phyloP scores from a whole-genome alignment of 495 filamentous ascomycete genomes.

The Staphylotrichum longicolle region DNA sequence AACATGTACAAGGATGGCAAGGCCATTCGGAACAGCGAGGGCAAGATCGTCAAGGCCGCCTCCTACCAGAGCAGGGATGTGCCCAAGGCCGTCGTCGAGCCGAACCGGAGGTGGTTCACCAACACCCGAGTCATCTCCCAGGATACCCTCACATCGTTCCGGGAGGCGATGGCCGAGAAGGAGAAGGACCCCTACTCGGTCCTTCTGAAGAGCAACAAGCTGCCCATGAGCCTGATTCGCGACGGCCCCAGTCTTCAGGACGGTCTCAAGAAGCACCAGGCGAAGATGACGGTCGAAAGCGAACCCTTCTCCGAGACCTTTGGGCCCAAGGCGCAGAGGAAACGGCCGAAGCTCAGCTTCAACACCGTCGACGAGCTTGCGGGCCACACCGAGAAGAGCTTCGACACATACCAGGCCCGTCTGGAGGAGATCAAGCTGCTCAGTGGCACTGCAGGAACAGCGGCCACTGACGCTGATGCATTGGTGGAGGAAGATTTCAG shows the following conservation, averaged over 20 bases:
- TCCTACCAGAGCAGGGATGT: constrained; percentile 70
- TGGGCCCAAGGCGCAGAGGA: constrained; percentile 88
- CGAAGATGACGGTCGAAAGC: constrained; percentile 89
- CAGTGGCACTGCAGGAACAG: constrained; percentile 63
- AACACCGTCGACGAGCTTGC: constrained; percentile 78
- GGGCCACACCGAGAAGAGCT: constrained; percentile 68
- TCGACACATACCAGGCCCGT: constrained; percentile 75
- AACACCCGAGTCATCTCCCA: constrained; percentile 62
- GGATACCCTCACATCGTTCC: constrained; percentile 70
- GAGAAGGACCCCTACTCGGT: constrained; percentile 87
- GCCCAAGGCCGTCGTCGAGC: constrained; percentile 86
- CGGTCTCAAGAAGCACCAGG: constrained; percentile 85
- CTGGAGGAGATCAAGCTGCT: constrained; percentile 68
- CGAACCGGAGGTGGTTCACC: constrained; percentile 76
- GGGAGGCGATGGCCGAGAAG: constrained; percentile 88
- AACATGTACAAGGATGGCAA: constrained; percentile 84
- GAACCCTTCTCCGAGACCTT: constrained; percentile 86
- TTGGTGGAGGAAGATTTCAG: constrained; percentile 49
- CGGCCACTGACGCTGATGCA: constrained; percentile 49
- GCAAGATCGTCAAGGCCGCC: constrained; percentile 75
- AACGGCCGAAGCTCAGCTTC: constrained; percentile 83
- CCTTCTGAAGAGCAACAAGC: constrained; percentile 88
- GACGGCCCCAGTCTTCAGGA: constrained; percentile 57
- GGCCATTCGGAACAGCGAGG: constrained; percentile 68
- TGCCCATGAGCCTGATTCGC: constrained; percentile 41